Conservation (phyloP, 75 land plant species). For the Pseudotsuga menziesii region DNA sequence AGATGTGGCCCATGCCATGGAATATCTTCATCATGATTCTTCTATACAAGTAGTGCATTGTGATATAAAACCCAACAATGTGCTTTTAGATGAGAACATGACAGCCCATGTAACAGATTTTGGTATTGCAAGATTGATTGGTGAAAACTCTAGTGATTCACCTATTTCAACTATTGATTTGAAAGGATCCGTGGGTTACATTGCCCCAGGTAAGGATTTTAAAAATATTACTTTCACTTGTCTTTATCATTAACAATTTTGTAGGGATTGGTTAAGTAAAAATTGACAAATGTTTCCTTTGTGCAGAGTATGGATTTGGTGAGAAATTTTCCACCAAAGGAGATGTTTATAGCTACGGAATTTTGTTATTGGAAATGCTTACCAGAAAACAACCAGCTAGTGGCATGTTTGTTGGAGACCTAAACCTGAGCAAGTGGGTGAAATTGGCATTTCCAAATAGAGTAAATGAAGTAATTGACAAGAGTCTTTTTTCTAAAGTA, state of each 20-base stretch:
- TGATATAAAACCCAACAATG: conserved; percentile 10
- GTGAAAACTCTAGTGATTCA: not conserved
- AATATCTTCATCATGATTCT: conserved; percentile 29
- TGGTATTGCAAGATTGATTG: not conserved
- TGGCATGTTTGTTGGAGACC: not conserved
- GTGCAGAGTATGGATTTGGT: conserved; percentile 20
- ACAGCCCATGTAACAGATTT: not conserved
- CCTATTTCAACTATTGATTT: too few relatives aligned
- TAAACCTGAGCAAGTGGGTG: not conserved
- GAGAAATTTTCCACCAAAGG: conserved; percentile 18
- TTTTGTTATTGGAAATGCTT: conserved; percentile 25
- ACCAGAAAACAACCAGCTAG: conserved; percentile 11
- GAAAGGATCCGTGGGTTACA: not conserved
- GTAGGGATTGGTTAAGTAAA: not conserved
- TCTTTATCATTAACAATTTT: not conserved
- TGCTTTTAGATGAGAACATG: conserved; percentile 5
- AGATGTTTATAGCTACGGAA: conserved; percentile 33
- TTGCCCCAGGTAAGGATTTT: not conserved
- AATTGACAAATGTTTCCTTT: not conserved
- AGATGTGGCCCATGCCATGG: conserved; percentile 29
- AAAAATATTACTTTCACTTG: not conserved
- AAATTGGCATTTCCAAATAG: not conserved
- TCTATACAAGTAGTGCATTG: conserved; percentile 6
- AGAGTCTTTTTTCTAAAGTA: not conserved
- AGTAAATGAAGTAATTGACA: not conserved